Conservation (phyloP, 768 basidiomycete species). For the Agaricus bisporus region DNA sequence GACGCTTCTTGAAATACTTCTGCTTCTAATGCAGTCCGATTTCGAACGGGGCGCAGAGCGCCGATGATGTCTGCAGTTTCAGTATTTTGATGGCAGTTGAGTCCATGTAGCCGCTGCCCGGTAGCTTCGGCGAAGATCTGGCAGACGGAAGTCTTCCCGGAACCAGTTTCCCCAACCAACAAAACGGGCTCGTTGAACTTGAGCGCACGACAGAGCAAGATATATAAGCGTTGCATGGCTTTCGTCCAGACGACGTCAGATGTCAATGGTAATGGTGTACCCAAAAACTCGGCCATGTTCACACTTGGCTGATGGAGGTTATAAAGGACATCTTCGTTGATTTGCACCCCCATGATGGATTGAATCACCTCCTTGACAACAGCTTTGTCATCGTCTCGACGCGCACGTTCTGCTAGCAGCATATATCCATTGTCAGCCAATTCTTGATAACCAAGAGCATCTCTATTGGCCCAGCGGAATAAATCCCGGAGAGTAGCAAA, state of each 20-base stretch:
- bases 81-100: conserved; percentile 98
- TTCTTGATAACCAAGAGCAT: conserved; percentile 85
- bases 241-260: conserved; percentile 82
- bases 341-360: conserved; percentile 76
- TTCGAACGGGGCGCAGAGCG: conserved; percentile 83
- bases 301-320: conserved; percentile 35
- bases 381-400: conserved; percentile 77
- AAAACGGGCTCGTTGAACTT: conserved; percentile 91
- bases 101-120: conserved; percentile 52
- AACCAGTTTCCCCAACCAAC: conserved; percentile 95
- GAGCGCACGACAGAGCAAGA: conserved; percentile 78
- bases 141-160: conserved; percentile 96
- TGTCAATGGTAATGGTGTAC: conserved; percentile 43
- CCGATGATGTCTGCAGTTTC: conserved; percentile 97
- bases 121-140: conserved; percentile 76
- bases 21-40: conserved; percentile 51
- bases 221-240: conserved; percentile 87
- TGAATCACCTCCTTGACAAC: conserved; percentile 94
- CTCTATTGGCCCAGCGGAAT: conserved; percentile 94
- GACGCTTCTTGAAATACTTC: conserved; percentile 41
- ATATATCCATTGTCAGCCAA: conserved; percentile 96
- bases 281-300: conserved; percentile 44
- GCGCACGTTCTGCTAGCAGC: conserved; percentile 88
- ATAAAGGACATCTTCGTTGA: conserved; percentile 73
- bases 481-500: conserved; percentile 96